These are phyloP conservation scores for Hyaloperonospora arabidopsidis DNA, from an alignment of 352 stramenopile genomes.

Conservation along the genomic window DNA sequence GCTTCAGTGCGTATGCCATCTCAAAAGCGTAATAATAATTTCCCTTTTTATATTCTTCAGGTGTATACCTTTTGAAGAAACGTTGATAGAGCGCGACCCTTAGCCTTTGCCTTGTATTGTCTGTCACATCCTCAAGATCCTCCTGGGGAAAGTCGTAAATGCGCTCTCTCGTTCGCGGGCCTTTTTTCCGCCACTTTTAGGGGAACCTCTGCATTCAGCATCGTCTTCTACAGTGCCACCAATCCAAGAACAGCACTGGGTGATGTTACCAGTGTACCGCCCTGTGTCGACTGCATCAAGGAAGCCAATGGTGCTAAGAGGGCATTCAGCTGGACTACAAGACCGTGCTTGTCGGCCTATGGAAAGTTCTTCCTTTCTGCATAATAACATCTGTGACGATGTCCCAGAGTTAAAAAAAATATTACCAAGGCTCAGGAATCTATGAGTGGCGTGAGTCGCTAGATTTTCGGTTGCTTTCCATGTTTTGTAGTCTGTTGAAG, in stretches of 20 bases:
- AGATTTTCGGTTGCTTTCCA: not conserved
- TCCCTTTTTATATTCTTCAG: not conserved
- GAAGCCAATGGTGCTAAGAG: not conserved
- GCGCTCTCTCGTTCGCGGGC: not conserved
- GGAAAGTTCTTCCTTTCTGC: not conserved
- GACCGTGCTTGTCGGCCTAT: not conserved
- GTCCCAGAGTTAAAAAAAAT: not conserved
- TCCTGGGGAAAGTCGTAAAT: not conserved
- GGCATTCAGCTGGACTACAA: not conserved
- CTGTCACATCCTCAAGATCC: not conserved
- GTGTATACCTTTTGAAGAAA: not conserved
- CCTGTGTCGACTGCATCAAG: not conserved
- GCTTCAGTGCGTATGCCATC: not conserved
- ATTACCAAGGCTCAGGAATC: not conserved
- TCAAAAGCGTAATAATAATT: not conserved
- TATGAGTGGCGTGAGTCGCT: not conserved
- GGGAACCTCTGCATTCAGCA: not conserved
- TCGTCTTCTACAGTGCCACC: not conserved
- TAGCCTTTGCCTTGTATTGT: not conserved
- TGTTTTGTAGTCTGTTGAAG: not conserved
- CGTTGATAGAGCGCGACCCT: not conserved
- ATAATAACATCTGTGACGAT: not conserved
- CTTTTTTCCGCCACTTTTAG: not conserved
- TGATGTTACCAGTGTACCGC: not conserved
- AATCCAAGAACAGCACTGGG: not conserved